Evolutionary conservation across 2,329 filamentous ascomycete genomes (phyloP).

Genomic region (Dactylella cylindrospora): DNA sequence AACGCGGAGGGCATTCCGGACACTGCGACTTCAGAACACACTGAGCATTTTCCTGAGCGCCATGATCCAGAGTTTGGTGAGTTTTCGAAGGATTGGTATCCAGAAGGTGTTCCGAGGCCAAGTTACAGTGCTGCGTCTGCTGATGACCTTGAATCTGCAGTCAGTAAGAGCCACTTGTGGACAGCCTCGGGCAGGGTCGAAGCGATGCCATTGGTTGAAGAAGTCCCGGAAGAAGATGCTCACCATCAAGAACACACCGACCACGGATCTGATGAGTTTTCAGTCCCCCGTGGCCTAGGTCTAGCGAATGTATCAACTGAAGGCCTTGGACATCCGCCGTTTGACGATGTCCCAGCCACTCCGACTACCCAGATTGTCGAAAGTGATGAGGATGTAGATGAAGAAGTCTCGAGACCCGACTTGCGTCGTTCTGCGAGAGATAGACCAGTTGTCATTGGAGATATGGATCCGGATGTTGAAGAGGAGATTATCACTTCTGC

Average conservation of each 20-base stretch:
- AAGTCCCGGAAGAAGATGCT: constrained; percentile 24
- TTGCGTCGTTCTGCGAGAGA: not conserved
- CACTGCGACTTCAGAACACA: not conserved
- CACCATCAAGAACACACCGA: not conserved
- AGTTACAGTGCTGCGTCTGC: constrained; percentile 1
- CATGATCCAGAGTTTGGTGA: constrained; percentile 16
- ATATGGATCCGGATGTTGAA: constrained; percentile 30
- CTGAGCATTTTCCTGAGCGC: constrained; percentile 26
- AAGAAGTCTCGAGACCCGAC: not conserved
- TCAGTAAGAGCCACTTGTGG: constrained; percentile 12
- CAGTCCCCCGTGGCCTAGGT: not conserved
- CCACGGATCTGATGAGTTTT: not conserved
- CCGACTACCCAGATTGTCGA: constrained; percentile 11
- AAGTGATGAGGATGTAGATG: constrained; percentile 13
- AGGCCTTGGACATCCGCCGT: constrained; percentile 7
- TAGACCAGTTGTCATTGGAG: constrained; percentile 4
- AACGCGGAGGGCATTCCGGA: constrained; percentile 2
- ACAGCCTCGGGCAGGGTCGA: constrained; percentile 37
- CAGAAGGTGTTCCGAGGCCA: not conserved
- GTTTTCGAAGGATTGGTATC: constrained; percentile 25
- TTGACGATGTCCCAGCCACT: constrained; percentile 8
- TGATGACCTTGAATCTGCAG: constrained; percentile 5
- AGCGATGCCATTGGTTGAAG: constrained; percentile 26
- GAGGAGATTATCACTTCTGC: constrained; percentile 28
- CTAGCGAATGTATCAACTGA: not conserved